Conservation (phyloP, 2,329 filamentous ascomycete genomes). For the Boeremia lycopersici region DNA sequence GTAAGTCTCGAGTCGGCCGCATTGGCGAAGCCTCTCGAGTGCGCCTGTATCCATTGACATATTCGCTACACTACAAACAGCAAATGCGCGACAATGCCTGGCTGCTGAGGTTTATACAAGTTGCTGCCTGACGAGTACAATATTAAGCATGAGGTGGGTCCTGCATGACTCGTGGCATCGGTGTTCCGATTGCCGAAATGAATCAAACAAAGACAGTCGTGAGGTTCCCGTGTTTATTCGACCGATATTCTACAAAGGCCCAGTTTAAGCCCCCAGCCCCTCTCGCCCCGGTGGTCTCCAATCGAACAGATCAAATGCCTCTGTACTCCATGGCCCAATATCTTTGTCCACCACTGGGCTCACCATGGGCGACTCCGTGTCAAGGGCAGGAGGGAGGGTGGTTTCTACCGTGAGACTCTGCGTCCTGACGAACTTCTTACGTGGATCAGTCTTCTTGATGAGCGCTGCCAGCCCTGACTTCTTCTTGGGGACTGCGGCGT, state of each 20-base stretch:
- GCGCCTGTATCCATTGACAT: not conserved
- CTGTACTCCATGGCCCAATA: conserved; percentile 71
- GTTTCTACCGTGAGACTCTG: conserved; percentile 38
- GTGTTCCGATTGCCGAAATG: not conserved
- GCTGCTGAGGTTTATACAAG: not conserved
- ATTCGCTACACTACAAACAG: not conserved
- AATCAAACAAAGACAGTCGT: not conserved
- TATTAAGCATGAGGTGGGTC: not conserved
- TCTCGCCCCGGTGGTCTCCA: conserved; percentile 56
- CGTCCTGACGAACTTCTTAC: conserved; percentile 35
- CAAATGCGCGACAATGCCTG: not conserved
- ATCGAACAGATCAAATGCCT: conserved; percentile 70
- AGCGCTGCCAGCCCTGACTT: conserved; percentile 32
- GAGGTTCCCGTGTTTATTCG: not conserved
- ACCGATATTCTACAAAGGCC: not conserved
- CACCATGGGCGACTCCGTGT: conserved; percentile 23
- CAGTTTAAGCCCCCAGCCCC: not conserved
- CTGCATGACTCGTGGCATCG: not conserved
- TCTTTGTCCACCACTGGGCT: conserved; percentile 56
- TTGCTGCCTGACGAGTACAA: not conserved
- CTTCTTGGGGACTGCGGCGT: conserved; percentile 5
- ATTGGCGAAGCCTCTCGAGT: conserved; percentile 17
- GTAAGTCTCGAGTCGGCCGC: conserved; percentile 51
- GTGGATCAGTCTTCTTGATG: conserved; percentile 40
- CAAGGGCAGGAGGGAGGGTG: conserved; percentile 13